Evolutionary conservation across 1,284 basidiomycete species (phyloP), one percentile per base, ranked within the genome.

Genomic region (Ustilago nuda): DNA sequence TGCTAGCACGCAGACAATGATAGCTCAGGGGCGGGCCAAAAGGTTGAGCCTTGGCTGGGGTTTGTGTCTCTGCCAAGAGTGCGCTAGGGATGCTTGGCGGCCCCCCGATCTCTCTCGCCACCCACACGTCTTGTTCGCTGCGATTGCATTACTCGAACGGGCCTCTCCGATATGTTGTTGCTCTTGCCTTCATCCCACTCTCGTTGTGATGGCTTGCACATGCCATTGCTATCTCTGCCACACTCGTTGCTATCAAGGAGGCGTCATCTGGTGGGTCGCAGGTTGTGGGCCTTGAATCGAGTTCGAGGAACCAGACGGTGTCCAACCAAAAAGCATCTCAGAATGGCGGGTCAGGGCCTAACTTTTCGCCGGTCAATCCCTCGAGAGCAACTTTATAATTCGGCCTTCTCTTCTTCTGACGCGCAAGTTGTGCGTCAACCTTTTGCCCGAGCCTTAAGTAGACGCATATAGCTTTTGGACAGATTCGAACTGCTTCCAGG

Each of bases 71-170:
- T 69, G 61, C 66, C 66, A 69, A 69, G 66, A 59, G 37, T 36
- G 52, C 46, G 19, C 66, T 60, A 69, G 60, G 60, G 55, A 61
- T 61, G 60, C 60, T 61, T 61, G 60, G 60, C 59, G 23, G 23
- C 53, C 15, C 30, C 19, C 37, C 23, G 13, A 30, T 43, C 55
- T 53, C 48, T 36, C 19, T 37, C n/a, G 23, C 23, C 23, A 27
- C 23, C n/a, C 39, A 17, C 39, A 41, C 13, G 13, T 12, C 39
- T 13, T 13, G 17, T 41, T 15, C 39, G 5, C 11, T 41, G 39
- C 39, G 39, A 41, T 15, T 17, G 39, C 13, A 41, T 41, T 27
- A 11, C 1, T 50, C 48, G 48, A 32, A 32, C 4, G 27, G 9
- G 27, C 48, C 48, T 50, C 30, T 32, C 48, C 48, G 12, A 8